Conservation (phyloP, 768 basidiomycete species). For the Leccinum truebloodii region DNA sequence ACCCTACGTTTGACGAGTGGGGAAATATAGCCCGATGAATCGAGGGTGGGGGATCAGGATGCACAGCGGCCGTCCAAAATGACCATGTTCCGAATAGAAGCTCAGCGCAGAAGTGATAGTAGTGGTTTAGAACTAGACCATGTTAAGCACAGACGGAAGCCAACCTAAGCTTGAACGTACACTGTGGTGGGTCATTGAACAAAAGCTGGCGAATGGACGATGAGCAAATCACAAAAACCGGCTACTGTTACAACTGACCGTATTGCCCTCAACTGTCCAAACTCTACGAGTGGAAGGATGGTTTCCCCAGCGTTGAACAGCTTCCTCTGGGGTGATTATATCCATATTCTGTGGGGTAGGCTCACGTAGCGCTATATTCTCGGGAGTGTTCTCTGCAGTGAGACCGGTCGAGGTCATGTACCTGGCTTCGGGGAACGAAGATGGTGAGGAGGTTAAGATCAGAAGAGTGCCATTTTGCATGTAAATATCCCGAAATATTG, state of each 20-base stretch:
- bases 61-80: constrained; percentile 61
- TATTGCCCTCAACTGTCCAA: constrained; percentile 70
- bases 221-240: constrained; percentile 4
- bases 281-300: constrained; percentile 49
- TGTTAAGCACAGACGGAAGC: constrained; percentile 2
- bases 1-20: constrained; percentile 55
- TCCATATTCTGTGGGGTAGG: constrained; percentile 66
- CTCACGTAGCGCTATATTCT: constrained; percentile 65
- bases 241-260: constrained; percentile 45
- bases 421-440: constrained; percentile 45
- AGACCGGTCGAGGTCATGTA: constrained; percentile 72
- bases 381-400: constrained; percentile 55
- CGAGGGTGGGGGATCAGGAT: constrained; percentile 45
- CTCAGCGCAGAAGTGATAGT: constrained; percentile 87
- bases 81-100: constrained; percentile 76
- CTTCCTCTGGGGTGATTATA: constrained; percentile 60
- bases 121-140: constrained; percentile 65
- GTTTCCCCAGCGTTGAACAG: constrained; percentile 60
- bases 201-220: constrained; percentile 40
- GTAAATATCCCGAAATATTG: constrained; percentile 80
- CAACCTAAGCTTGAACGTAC: constrained; percentile 20
- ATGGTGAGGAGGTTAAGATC: constrained; percentile 54
- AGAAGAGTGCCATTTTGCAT: constrained; percentile 81
- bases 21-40: constrained; percentile 74
- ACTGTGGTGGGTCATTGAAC: constrained; percentile 72